These are phyloP conservation scores for Strobilomyces echinocephalus DNA, from an alignment of 768 basidiomycete genomes.

Conservation along the genomic window DNA sequence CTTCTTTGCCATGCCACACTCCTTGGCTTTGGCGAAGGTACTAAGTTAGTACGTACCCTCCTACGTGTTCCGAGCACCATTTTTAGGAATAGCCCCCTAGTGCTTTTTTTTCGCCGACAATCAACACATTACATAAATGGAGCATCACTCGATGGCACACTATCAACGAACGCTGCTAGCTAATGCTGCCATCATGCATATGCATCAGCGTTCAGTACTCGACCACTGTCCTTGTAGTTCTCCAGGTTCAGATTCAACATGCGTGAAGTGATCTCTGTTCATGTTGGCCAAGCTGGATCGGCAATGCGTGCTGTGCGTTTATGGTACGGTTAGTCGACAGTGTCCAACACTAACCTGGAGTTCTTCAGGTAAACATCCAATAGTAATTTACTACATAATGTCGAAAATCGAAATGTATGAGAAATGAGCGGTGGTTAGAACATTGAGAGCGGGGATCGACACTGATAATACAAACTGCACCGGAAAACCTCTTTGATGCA, in stretches of 20 bases:
- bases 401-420: neutral
- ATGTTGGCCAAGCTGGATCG: slow-evolving; percentile 96
- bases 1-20: slow-evolving; percentile 6
- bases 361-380: too few species aligned
- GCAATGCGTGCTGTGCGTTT: slow-evolving; percentile 90
- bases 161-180: too few species aligned
- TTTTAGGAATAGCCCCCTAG: too few species aligned
- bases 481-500: neutral
- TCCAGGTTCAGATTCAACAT: slow-evolving; percentile 34
- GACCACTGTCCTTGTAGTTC: slow-evolving; percentile 10
- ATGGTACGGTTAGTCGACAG: slow-evolving; percentile 1
- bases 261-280: slow-evolving; percentile 94
- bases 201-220: neutral
- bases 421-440: neutral
- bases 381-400: too few species aligned
- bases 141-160: too few species aligned
- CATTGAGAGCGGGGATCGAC: slow-evolving; percentile 11
- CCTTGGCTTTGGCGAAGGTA: neutral
- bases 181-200: too few species aligned
- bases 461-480: neutral
- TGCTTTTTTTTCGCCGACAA: too few species aligned
- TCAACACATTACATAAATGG: too few species aligned
- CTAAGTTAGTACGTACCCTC: too few species aligned
- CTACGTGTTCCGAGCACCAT: too few species aligned
- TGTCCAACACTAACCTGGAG: too few species aligned